Evolutionary conservation across 805 yeast genomes (phyloP).

Genomic region (Kazachstania kunashirensis): DNA sequence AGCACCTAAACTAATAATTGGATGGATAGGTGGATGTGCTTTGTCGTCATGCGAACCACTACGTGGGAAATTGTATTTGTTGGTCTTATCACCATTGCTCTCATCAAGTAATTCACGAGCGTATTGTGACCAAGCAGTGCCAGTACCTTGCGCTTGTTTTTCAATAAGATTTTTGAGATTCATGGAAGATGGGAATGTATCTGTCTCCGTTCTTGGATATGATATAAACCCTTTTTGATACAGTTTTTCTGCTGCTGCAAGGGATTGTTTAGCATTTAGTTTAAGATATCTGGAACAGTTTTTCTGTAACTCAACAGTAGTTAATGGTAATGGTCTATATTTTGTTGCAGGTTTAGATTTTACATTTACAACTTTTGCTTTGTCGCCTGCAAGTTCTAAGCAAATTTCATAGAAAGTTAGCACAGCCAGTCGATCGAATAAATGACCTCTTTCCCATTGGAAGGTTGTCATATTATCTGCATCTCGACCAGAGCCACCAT

Average conservation of each 20-base stretch:
- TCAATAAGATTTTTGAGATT: constrained; percentile 52
- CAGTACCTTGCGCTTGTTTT: constrained; percentile 39
- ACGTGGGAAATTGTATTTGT: constrained; percentile 56
- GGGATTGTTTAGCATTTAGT: constrained; percentile 68
- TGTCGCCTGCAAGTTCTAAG: constrained; percentile 34
- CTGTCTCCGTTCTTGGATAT: constrained; percentile 97
- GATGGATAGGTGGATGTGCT: constrained; percentile 98
- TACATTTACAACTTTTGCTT: constrained; percentile 43
- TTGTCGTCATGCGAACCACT: constrained; percentile 79
- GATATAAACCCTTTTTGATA: constrained; percentile 82
- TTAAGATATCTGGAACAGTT: constrained; percentile 68
- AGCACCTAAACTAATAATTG: constrained; percentile 36
- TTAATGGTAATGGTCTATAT: constrained; percentile 79
- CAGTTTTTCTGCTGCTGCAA: constrained; percentile 71
- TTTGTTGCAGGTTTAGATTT: constrained; percentile 58
- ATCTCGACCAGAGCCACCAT: constrained; percentile 25
- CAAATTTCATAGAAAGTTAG: constrained; percentile 61
- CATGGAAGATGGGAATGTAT: constrained; percentile 68
- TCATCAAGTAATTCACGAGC: constrained; percentile 38
- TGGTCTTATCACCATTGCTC: constrained; percentile 14
- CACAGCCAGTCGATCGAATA: constrained; percentile 66
- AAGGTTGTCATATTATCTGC: constrained; percentile 33
- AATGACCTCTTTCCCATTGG: constrained; percentile 61
- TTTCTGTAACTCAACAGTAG: constrained; percentile 89
- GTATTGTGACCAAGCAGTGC: constrained; percentile 83